Percentiles rank a stretch among this genome's conserved stretches.
Conservation (phyloP, 2,329 filamentous ascomycete species). For the Pestalotiopsis sp. region DNA sequence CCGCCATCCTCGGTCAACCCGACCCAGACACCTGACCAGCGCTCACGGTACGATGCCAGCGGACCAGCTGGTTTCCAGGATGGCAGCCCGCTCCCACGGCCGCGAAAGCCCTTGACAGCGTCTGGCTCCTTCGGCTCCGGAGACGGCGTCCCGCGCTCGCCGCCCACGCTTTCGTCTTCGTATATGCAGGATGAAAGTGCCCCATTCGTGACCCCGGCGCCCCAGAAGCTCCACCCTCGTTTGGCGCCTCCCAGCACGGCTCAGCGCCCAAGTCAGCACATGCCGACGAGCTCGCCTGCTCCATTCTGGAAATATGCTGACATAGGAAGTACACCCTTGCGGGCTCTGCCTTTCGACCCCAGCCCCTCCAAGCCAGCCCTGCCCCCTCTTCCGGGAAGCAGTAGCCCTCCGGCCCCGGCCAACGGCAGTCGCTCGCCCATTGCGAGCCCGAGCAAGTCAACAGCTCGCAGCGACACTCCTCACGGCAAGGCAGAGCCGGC, state of each 20-base stretch:
- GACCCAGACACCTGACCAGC: conserved; percentile 61
- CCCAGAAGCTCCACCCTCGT: conserved; percentile 71
- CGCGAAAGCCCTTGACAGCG: conserved; percentile 47
- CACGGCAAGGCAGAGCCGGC: conserved; percentile 20
- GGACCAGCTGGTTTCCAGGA: conserved; percentile 48
- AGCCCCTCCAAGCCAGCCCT: conserved; percentile 57
- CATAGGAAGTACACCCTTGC: conserved; percentile 71
- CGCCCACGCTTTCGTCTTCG: conserved; percentile 61
- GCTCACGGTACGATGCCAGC: conserved; percentile 40
- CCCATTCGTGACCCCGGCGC: conserved; percentile 72
- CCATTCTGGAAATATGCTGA: conserved; percentile 89
- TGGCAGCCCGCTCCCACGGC: conserved; percentile 62
- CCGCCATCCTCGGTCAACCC: conserved; percentile 50
- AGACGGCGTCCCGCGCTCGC: conserved; percentile 56
- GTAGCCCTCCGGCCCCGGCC: conserved; percentile 54
- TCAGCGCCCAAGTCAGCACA: conserved; percentile 80
- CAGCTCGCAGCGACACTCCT: conserved; percentile 22
- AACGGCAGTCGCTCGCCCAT: conserved; percentile 47
- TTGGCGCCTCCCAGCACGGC: conserved; percentile 80
- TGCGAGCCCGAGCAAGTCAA: conserved; percentile 50
- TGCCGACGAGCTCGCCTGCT: conserved; percentile 82
- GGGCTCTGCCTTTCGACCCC: conserved; percentile 52
- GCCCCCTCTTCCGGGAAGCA: conserved; percentile 46
- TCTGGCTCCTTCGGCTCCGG: conserved; percentile 47
- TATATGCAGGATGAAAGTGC: conserved; percentile 61